Base-by-base conservation (phyloP, 2,329 filamentous ascomycete species). In the Nannizziopsis arthrosporioides region DNA sequence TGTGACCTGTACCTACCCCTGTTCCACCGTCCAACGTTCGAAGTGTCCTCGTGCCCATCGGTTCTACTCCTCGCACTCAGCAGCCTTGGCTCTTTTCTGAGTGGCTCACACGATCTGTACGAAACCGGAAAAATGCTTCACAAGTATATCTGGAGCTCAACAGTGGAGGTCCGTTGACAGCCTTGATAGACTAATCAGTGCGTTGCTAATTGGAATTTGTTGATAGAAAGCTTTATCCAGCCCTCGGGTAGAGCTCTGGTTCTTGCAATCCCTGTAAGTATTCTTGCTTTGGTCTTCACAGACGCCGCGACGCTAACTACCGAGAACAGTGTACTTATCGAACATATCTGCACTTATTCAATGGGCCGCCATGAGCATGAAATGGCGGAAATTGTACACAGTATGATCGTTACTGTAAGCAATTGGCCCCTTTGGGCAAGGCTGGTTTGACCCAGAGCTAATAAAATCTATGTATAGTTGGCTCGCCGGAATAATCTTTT, bases 311-410 rank as follows among this genome's bases (percentile, higher is more conserved):
- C 12, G 7, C 12, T 50, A 42, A 47, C 34, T 5, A 37, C 14
- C n/a, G 2, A 14, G 2, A 34, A 2, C n/a, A 56, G 55, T 22
- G 44, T 57, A 31, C 15, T 57, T 12, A 42, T 57, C 17, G 53
- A 57, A 17, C 55, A 57, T 48, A 55, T 57, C 18, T 53, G 55
- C 14, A 53, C 52, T 7, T 57, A 57, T 42, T 47, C 51, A 12
- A 52, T 57, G 49, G 43, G 47, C 44, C 53, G 55, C 10, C 49
- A 50, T 14, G 53, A 55, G 30, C 55, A 57, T 50, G 55, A 56
- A 38, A 57, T 56, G 53, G 53, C 55, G 10, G 54, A 56, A 30
- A 53, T 57, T 12, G 51, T 56, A 11, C 55, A 57, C 34, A 52
- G 52, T 18, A 54, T 57, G 30, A 53, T 57, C 40, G 54, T 57